A percentile compares a stretch with the other conserved stretches of the same genome.
These are phyloP conservation scores for Senna tora DNA, from an alignment of 306 rosid species.

Conservation along the genomic window DNA sequence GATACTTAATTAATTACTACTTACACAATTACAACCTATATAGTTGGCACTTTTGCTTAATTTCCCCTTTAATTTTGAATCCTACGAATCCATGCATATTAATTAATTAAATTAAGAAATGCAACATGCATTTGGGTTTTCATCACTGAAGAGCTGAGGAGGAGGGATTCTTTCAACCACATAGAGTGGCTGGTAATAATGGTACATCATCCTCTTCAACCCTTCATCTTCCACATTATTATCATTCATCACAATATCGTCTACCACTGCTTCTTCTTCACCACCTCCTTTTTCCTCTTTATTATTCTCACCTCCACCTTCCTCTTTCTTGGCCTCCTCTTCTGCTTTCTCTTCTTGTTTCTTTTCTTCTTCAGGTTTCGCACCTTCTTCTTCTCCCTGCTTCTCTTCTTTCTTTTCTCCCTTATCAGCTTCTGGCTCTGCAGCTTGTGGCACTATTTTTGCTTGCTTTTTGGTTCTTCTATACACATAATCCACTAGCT, in stretches of 20 bases:
- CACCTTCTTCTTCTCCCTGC: slow-evolving; percentile 48
- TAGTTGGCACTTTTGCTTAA: too few relatives aligned
- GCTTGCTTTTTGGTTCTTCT: slow-evolving; percentile 90
- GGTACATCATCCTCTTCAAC: slow-evolving; percentile 80
- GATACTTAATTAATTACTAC: slow-evolving; percentile 14
- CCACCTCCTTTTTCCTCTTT: slow-evolving; percentile 36
- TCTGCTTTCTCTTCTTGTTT: slow-evolving; percentile 53
- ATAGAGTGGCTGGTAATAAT: slow-evolving; percentile 64
- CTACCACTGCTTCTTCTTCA: slow-evolving; percentile 41
- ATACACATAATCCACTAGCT: slow-evolving; percentile 84
- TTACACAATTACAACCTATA: too few relatives aligned
- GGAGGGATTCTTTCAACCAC: slow-evolving; percentile 76
- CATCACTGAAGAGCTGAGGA: slow-evolving; percentile 94
- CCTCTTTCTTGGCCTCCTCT: slow-evolving; percentile 60
- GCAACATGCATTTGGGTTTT: slow-evolving; percentile 94
- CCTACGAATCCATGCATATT: too few relatives aligned
- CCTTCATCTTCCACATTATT: slow-evolving; percentile 61
- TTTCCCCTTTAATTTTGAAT: too few relatives aligned
- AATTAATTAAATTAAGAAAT: slow-evolving; percentile 54
- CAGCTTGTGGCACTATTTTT: slow-evolving; percentile 70
- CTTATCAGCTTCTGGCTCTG: slow-evolving; percentile 47
- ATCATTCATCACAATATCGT: slow-evolving; percentile 12
- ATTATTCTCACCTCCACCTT: slow-evolving; percentile 37
- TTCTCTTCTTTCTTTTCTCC: slow-evolving; percentile 55
- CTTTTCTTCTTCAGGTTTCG: slow-evolving; percentile 54